Conservation (phyloP, 2,329 filamentous ascomycete genomes). For the Neonectria sp. region DNA sequence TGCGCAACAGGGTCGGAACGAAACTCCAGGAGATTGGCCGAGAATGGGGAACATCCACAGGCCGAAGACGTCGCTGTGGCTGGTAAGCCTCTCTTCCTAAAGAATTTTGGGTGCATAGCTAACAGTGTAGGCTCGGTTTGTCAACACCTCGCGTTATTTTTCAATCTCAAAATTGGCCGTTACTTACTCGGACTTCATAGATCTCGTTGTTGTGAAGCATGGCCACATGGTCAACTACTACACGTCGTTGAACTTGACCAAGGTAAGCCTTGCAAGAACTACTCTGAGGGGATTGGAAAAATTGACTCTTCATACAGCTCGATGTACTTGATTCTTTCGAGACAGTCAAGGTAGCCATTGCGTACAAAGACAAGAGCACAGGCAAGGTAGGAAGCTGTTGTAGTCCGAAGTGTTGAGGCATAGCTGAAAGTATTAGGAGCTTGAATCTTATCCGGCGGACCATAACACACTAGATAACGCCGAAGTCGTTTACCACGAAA, state of each 20-base stretch:
- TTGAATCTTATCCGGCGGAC: slow-evolving; percentile 73
- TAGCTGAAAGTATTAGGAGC: slow-evolving; percentile 44
- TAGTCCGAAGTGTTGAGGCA: too few relatives aligned
- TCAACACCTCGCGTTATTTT: slow-evolving; percentile 7
- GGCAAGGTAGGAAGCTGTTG: slow-evolving; percentile 57
- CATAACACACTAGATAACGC: slow-evolving; percentile 62
- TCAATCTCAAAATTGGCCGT: too few relatives aligned
- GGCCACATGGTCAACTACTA: slow-evolving; percentile 74
- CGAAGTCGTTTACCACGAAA: slow-evolving; percentile 74
- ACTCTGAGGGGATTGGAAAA: background rate
- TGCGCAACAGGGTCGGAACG: slow-evolving; percentile 49
- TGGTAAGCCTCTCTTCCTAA: slow-evolving; percentile 2
- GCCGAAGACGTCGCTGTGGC: slow-evolving; percentile 24
- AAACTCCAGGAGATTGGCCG: slow-evolving; percentile 56
- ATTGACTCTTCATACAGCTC: slow-evolving; percentile 57
- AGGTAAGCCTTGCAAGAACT: slow-evolving; percentile 1
- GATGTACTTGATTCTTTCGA: slow-evolving; percentile 82
- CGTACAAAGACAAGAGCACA: too few relatives aligned
- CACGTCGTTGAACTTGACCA: slow-evolving; percentile 59
- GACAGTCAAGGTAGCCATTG: slow-evolving; percentile 54
- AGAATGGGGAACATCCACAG: slow-evolving; percentile 45
- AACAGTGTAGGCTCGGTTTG: slow-evolving; percentile 26
- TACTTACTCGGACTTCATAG: slow-evolving; percentile 59
- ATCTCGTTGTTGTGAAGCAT: slow-evolving; percentile 78
- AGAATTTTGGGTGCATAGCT: background rate